Conservation (phyloP, 2,329 filamentous ascomycete genomes). For the Ophiostoma fasciatum region DNA sequence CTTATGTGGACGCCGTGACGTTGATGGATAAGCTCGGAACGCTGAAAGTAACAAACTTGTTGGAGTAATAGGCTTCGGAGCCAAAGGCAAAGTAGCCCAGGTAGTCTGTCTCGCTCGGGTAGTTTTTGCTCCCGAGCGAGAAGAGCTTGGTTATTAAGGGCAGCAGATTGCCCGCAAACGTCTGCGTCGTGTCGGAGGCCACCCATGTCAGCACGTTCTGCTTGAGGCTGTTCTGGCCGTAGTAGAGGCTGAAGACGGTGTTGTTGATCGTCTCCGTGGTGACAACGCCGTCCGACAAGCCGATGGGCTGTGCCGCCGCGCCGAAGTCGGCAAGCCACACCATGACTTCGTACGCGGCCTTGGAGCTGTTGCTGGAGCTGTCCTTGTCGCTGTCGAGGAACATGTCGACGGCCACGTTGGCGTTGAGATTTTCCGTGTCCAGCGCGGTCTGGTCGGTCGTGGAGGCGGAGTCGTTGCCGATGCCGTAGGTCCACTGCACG, state of each 20-base stretch:
- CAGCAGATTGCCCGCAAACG: slow-evolving; percentile 31
- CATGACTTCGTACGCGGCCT: slow-evolving; percentile 25
- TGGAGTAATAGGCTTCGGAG: slow-evolving; percentile 31
- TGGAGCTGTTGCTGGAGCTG: slow-evolving; percentile 23
- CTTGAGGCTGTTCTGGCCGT: slow-evolving; percentile 22
- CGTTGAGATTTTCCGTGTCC: slow-evolving; percentile 24
- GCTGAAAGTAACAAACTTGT: slow-evolving; percentile 31
- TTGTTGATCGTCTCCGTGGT: slow-evolving; percentile 23
- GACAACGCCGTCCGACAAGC: slow-evolving; percentile 19
- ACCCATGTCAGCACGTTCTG: slow-evolving; percentile 38
- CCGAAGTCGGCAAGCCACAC: slow-evolving; percentile 10
- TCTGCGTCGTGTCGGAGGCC: slow-evolving; percentile 19
- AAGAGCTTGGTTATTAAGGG: slow-evolving; percentile 28
- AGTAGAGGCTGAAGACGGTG: slow-evolving; percentile 32
- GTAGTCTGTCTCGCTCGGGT: slow-evolving; percentile 27
- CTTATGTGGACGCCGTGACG: too few species aligned
- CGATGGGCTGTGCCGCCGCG: slow-evolving; percentile 18
- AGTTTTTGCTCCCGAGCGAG: slow-evolving; percentile 18
- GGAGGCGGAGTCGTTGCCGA: slow-evolving; percentile 24
- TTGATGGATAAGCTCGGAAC: slow-evolving; percentile 25
- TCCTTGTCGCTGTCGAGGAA: slow-evolving; percentile 33
- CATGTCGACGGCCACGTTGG: slow-evolving; percentile 45
- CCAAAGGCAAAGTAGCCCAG: slow-evolving; percentile 38
- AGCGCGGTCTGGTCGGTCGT: slow-evolving; percentile 22
- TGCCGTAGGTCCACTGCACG: slow-evolving; percentile 34